Evolutionary conservation across 371 early-diverging fungal species (phyloP).

Genomic region (Mortierella sp.): DNA sequence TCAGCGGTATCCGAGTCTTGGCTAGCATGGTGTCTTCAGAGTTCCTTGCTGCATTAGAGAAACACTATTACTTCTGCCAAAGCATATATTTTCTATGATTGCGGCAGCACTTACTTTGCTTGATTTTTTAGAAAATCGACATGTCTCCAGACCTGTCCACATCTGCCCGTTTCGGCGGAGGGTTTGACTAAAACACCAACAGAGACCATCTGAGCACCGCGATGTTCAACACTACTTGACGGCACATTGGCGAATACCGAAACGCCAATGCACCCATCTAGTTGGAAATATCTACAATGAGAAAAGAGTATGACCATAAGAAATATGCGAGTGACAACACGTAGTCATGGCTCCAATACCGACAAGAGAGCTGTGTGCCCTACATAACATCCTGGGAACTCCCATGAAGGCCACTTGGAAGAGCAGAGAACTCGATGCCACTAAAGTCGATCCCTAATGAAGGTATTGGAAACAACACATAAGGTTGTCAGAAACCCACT

Average conservation of each 20-base stretch:
- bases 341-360: not conserved
- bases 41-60: not conserved
- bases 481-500: not conserved
- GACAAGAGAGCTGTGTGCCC: not conserved
- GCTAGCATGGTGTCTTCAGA: conserved; percentile 17
- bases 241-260: conserved; percentile 64
- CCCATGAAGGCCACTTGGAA: conserved; percentile 72
- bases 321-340: conserved; percentile 5
- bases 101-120: conserved; percentile 31
- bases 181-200: conserved; percentile 68
- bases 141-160: conserved; percentile 67
- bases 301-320: not conserved
- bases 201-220: conserved; percentile 70
- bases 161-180: conserved; percentile 59
- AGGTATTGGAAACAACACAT: not conserved
- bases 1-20: conserved; percentile 16
- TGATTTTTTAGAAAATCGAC: conserved; percentile 55
- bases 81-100: not conserved
- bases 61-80: not conserved
- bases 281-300: conserved; percentile 64
- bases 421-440: conserved; percentile 71
- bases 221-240: conserved; percentile 48
- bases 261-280: conserved; percentile 61
- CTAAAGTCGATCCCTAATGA: conserved; percentile 61
- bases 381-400: conserved; percentile 70